Conservation (phyloP, 129 eudicot genomes). For the Tagetes erecta region DNA sequence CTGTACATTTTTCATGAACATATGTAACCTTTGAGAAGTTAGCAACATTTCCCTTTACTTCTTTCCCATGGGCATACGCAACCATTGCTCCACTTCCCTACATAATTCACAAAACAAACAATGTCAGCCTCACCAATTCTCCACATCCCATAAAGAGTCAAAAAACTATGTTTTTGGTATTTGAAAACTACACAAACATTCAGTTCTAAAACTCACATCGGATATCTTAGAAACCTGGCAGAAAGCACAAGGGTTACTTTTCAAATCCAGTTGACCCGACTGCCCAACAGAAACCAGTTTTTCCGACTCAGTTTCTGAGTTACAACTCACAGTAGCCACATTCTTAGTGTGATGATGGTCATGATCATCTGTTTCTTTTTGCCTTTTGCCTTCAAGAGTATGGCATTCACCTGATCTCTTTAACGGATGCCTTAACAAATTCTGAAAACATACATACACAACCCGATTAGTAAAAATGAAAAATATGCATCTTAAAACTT, state of each 20-base stretch:
- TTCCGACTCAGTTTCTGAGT: constrained; percentile 7
- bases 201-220: constrained; percentile 44
- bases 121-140: not conserved
- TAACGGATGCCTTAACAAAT: constrained; percentile 10
- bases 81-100: constrained; percentile 75
- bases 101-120: constrained; percentile 23
- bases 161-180: not conserved
- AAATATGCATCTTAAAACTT: not conserved
- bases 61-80: constrained; percentile 63
- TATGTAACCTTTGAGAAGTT: constrained; percentile 49
- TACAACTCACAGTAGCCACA: not conserved
- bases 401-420: constrained; percentile 37
- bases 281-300: constrained; percentile 24
- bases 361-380: constrained; percentile 43
- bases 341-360: constrained; percentile 20
- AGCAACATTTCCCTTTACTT: constrained; percentile 38
- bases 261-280: not conserved
- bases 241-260: constrained; percentile 57
- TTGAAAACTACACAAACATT: not conserved
- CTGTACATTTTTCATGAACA: constrained; percentile 71
- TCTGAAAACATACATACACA: constrained; percentile 33
- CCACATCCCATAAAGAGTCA: too few relatives aligned
- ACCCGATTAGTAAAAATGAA: not conserved
- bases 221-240: constrained; percentile 63
- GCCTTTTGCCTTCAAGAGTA: constrained; percentile 52